These are phyloP conservation scores for Arabidopsis suecica DNA, from an alignment of 345 rosid species.

Conservation along the genomic window DNA sequence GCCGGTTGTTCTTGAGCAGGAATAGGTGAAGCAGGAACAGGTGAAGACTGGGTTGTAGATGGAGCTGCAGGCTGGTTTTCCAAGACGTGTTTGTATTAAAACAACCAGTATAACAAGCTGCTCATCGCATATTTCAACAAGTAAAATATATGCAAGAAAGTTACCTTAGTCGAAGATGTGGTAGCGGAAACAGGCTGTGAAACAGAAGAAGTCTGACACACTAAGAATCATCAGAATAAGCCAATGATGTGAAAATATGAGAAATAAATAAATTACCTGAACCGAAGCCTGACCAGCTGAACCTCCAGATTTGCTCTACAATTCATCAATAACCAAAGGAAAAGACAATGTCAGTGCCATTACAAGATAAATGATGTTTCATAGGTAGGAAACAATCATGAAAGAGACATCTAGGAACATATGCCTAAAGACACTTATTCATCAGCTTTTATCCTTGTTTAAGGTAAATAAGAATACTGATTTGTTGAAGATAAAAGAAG, in stretches of 20 bases:
- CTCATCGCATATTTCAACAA: slow-evolving; percentile 16
- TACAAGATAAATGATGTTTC: slow-evolving; percentile 1
- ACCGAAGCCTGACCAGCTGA: slow-evolving; percentile 61
- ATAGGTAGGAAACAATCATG: not conserved
- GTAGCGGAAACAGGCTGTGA: slow-evolving; percentile 64
- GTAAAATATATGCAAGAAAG: slow-evolving; percentile 14
- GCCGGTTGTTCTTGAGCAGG: slow-evolving; percentile 56
- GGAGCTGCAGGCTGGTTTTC: slow-evolving; percentile 35
- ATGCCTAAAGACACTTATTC: not conserved
- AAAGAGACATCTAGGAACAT: slow-evolving; percentile 15
- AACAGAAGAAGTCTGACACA: slow-evolving; percentile 19
- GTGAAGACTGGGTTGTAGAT: slow-evolving; percentile 44
- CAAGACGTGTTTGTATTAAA: slow-evolving; percentile 28
- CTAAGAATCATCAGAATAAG: slow-evolving; percentile 14
- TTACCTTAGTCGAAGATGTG: slow-evolving; percentile 51
- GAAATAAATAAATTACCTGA: slow-evolving; percentile 55
- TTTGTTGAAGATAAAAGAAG: not conserved
- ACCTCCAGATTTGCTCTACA: slow-evolving; percentile 72
- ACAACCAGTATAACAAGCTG: not conserved
- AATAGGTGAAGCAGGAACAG: slow-evolving; percentile 48
- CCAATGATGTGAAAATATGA: not conserved
- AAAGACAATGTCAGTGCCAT: slow-evolving; percentile 31
- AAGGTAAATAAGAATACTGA: not conserved
- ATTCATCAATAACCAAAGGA: slow-evolving; percentile 31
- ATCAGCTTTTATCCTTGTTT: slow-evolving; percentile 11